phyloP scores from a whole-genome alignment of 2,329 filamentous ascomycete species.

The Aulographum hederae region DNA sequence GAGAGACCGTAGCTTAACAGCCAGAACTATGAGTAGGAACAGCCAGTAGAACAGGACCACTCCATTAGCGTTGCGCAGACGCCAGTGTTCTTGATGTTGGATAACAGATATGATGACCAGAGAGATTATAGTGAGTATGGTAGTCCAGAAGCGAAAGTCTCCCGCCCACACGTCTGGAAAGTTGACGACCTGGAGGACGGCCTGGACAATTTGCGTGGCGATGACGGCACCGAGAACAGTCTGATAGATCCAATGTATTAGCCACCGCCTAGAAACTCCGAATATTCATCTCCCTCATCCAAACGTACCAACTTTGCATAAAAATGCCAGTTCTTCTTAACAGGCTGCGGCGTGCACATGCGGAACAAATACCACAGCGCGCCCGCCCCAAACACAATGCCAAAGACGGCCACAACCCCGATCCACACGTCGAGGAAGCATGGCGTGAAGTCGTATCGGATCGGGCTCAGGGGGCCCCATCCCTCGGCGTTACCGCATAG shows the following conservation, averaged over 20 bases:
- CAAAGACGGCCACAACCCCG: slow-evolving; percentile 57
- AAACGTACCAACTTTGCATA: slow-evolving; percentile 67
- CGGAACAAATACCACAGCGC: slow-evolving; percentile 66
- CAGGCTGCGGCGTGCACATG: slow-evolving; percentile 45
- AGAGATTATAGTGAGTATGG: slow-evolving; percentile 51
- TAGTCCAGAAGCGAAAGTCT: slow-evolving; percentile 78
- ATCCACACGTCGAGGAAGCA: slow-evolving; percentile 94
- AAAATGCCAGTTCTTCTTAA: slow-evolving; percentile 79
- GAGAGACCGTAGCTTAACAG: slow-evolving; percentile 72
- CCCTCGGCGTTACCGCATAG: slow-evolving; percentile 81
- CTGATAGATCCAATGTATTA: slow-evolving; percentile 21
- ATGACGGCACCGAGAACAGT: slow-evolving; percentile 49
- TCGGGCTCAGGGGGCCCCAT: slow-evolving; percentile 82
- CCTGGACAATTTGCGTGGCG: slow-evolving; percentile 50
- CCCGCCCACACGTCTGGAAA: slow-evolving; percentile 53
- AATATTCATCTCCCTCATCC: not conserved
- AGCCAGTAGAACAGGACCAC: slow-evolving; percentile 89
- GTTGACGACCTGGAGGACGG: slow-evolving; percentile 54
- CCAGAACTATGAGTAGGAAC: slow-evolving; percentile 59
- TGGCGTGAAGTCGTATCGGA: slow-evolving; percentile 85
- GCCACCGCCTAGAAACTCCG: too few relatives aligned
- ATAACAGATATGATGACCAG: slow-evolving; percentile 57
- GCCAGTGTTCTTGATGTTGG: slow-evolving; percentile 74
- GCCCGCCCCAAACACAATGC: slow-evolving; percentile 56
- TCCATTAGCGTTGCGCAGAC: slow-evolving; percentile 69